phyloP scores from a whole-genome alignment of 352 stramenopile species.

The Pythium periplocum region DNA sequence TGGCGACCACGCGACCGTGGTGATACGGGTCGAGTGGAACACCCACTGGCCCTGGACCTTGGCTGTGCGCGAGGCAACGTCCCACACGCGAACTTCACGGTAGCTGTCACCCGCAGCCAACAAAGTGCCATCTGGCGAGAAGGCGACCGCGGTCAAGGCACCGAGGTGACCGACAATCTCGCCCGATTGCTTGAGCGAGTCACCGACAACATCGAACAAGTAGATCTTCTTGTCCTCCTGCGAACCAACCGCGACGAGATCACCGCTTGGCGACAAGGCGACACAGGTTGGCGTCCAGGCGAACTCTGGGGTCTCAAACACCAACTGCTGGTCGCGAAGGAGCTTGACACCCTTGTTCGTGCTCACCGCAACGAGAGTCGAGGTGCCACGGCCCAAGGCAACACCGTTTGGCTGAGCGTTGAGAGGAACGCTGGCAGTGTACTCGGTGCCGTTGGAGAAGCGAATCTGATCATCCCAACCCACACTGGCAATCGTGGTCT shows the following conservation, averaged over 20 bases:
- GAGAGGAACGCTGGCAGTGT: slow-evolving; percentile 52
- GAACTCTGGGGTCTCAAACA: slow-evolving; percentile 75
- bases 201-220: slow-evolving; percentile 73
- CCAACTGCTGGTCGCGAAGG: slow-evolving; percentile 54
- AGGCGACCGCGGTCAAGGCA: slow-evolving; percentile 70
- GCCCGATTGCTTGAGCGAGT: slow-evolving; percentile 52
- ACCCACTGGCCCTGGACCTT: slow-evolving; percentile 93
- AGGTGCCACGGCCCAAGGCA: slow-evolving; percentile 36
- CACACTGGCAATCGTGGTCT: slow-evolving; percentile 68
- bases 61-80: slow-evolving; percentile 71
- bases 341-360: slow-evolving; percentile 85
- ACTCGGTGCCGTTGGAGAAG: slow-evolving; percentile 55
- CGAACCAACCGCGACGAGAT: slow-evolving; percentile 73
- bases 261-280: slow-evolving; percentile 59
- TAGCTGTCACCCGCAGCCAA: slow-evolving; percentile 85
- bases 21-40: slow-evolving; percentile 95
- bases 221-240: slow-evolving; percentile 86
- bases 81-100: slow-evolving; percentile 89
- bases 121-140: slow-evolving; percentile 78
- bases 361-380: slow-evolving; percentile 52
- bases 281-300: slow-evolving; percentile 76
- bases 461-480: slow-evolving; percentile 91
- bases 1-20: slow-evolving; percentile 90
- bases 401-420: slow-evolving; percentile 72
- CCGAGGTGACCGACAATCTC: slow-evolving; percentile 73